Evolutionary conservation across 129 eudicot genomes (phyloP).

Genomic region (Pittosporum tobira): DNA sequence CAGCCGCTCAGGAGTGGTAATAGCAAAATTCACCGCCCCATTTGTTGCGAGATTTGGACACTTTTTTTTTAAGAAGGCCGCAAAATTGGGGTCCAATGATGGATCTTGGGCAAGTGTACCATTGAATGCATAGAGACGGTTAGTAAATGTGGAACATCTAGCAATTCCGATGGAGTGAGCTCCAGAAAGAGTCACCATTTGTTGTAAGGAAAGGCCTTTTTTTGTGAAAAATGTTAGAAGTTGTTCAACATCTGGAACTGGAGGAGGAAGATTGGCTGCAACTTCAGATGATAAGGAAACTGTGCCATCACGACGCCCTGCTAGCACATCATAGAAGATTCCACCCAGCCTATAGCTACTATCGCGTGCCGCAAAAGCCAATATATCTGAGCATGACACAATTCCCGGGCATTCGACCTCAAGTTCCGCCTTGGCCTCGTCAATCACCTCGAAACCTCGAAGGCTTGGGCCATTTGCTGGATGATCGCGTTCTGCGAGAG

Average conservation of each 20-base stretch:
- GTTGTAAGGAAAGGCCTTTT: constrained; percentile 26
- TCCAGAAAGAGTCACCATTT: constrained; percentile 42
- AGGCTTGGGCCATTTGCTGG: constrained; percentile 16
- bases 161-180: constrained; percentile 52
- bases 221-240: constrained; percentile 12
- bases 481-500: constrained; percentile 25
- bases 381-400: constrained; percentile 52
- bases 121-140: constrained; percentile 26
- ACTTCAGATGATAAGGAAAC: constrained; percentile 25
- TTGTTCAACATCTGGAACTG: background rate
- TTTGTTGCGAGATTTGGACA: constrained; percentile 16
- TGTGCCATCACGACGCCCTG: constrained; percentile 45
- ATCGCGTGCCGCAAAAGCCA: constrained; percentile 52
- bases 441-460: constrained; percentile 43
- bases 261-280: constrained; percentile 18
- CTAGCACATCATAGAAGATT: constrained; percentile 21
- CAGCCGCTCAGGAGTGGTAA: constrained; percentile 22
- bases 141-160: constrained; percentile 13
- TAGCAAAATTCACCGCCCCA: constrained; percentile 20
- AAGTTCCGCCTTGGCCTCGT: constrained; percentile 35
- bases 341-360: constrained; percentile 30
- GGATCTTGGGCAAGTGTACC: constrained; percentile 26
- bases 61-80: constrained; percentile 17
- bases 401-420: constrained; percentile 40
- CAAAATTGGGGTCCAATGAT: constrained; percentile 23